Evolutionary conservation across 2,329 filamentous ascomycete genomes (phyloP), one percentile per base, ranked within the genome.

Genomic region (Monascus ruber): DNA sequence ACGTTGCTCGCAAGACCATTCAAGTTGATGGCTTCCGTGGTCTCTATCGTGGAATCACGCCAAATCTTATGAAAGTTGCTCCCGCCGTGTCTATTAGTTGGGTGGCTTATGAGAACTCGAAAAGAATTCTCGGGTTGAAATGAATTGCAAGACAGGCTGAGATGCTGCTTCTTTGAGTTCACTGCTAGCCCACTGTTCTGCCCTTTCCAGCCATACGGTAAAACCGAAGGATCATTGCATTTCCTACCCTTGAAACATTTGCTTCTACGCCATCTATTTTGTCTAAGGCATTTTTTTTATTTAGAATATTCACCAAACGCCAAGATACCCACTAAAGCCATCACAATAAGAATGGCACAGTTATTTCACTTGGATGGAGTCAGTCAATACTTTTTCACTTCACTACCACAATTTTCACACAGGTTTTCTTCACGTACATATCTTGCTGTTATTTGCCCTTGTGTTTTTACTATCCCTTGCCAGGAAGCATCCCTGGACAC

Each of bases 51-150:
- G 91, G 91, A 1, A 70, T 96, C 47, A 94, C 89, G 33, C 91
- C 91, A 4, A 98, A 96, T 58, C 70, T 98, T 31, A 72, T 98
- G 51, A 98, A 98, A 69, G 91, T 98, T 29, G 87, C 91, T 6
- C 91, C 91, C 2, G 87, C 91, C 26, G 81, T 98, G 39, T 94
- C 87, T 53, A 96, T 98, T 59, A 88, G 86, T 39, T 94, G 91
- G 71, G 78, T 94, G 54, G 83, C 91, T 44, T 94, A 94, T 57
- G 87, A 94, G 66, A 91, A 91, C 56, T 79, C 84, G 40, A 94
- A 94, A 70, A 76, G 73, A 51, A 59, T 83, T 28, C 69, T 94
- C 48, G 69, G 66, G 17, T 51, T 74, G 41, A 63, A 53, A 47
- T 73, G 54, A 64, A 32, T 26, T 24, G 3, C 17, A 4, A 17